Conservation (phyloP, 805 yeast species). For the Lachancea sp. region DNA sequence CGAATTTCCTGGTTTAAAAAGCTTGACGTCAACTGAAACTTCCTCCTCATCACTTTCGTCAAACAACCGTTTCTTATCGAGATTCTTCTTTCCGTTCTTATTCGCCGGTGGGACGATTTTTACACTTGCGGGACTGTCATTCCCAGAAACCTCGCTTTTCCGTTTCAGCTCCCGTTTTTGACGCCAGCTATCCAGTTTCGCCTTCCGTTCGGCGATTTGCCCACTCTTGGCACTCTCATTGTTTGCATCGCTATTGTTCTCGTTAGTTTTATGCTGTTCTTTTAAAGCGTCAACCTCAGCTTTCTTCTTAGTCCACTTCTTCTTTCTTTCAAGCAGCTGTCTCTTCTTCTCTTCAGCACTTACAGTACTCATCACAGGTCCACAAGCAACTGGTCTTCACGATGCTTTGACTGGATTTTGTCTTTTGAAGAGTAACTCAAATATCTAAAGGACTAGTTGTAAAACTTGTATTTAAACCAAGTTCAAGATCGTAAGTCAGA, state of each 20-base stretch:
- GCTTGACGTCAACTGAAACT: slow-evolving; percentile 12
- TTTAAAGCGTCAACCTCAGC: slow-evolving; percentile 30
- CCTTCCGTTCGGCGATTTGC: slow-evolving; percentile 19
- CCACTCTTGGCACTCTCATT: slow-evolving; percentile 21
- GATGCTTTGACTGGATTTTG: background rate
- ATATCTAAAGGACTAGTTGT: too few species aligned
- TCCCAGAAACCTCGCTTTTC: background rate
- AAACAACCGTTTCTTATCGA: slow-evolving; percentile 17
- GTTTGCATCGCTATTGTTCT: slow-evolving; percentile 31
- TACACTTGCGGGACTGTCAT: background rate
- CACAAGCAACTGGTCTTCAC: background rate
- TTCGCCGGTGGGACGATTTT: too few species aligned
- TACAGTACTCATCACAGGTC: slow-evolving; percentile 15
- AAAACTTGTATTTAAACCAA: background rate
- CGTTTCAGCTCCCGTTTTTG: background rate
- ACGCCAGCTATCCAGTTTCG: slow-evolving; percentile 1
- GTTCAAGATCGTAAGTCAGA: background rate
- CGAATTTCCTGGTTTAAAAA: slow-evolving; percentile 18
- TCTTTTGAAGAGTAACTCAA: background rate
- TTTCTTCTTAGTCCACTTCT: slow-evolving; percentile 56
- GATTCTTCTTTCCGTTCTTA: background rate
- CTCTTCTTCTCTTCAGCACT: slow-evolving; percentile 32
- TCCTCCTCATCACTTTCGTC: slow-evolving; percentile 32
- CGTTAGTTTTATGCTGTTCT: slow-evolving; percentile 11
- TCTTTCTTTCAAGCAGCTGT: slow-evolving; percentile 39